phyloP scores from a whole-genome alignment of 2,329 filamentous ascomycete species.

The Elsinoe ampelina region DNA sequence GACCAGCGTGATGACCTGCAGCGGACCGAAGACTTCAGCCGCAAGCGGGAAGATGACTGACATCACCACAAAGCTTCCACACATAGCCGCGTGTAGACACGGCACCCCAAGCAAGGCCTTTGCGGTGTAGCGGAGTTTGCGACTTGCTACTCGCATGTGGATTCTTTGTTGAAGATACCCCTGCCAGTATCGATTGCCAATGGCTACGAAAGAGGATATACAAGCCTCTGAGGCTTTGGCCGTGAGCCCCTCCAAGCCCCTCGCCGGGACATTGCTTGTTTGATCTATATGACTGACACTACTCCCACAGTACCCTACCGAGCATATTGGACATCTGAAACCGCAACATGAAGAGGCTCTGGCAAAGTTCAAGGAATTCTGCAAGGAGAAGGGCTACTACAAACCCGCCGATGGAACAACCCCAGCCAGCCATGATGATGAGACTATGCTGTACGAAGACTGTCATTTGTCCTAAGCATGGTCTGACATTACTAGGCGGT shows the following conservation, averaged over 20 bases:
- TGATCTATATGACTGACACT: background rate
- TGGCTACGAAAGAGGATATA: constrained; percentile 4
- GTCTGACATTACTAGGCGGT: constrained; percentile 51
- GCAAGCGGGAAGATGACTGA: background rate
- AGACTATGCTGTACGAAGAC: constrained; percentile 55
- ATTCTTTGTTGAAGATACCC: background rate
- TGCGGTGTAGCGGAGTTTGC: background rate
- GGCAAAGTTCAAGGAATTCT: constrained; percentile 59
- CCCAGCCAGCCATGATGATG: constrained; percentile 59
- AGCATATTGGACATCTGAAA: constrained; percentile 72
- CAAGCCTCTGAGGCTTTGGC: background rate
- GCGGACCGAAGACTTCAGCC: background rate
- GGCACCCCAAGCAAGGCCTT: background rate
- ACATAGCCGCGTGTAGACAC: background rate
- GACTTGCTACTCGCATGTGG: background rate
- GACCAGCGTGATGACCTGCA: background rate
- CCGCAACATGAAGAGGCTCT: constrained; percentile 59
- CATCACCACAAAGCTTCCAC: constrained; percentile 2
- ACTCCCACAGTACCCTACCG: constrained; percentile 51
- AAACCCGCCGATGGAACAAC: constrained; percentile 34
- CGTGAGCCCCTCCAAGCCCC: constrained; percentile 7
- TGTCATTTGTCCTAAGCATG: background rate
- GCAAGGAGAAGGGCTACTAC: constrained; percentile 57
- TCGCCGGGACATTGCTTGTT: background rate
- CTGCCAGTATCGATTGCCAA: background rate